Conservation (phyloP, 2,329 filamentous ascomycete species). For the Podosphaera xanthii region DNA sequence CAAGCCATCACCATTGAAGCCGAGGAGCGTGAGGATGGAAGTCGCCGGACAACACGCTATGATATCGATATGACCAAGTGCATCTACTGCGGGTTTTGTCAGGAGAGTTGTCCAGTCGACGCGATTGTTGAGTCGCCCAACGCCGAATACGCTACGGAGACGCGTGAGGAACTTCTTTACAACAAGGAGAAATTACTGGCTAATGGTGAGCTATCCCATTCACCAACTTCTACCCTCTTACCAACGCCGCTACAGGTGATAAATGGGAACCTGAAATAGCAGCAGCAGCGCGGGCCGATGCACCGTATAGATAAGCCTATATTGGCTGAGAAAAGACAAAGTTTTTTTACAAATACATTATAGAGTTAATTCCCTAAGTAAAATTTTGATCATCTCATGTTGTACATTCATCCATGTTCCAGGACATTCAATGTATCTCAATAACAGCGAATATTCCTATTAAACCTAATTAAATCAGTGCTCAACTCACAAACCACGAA, state of each 20-base stretch:
- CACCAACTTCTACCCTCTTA: not conserved
- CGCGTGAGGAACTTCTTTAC: slow-evolving; percentile 82
- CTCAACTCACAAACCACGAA: too few relatives aligned
- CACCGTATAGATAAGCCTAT: slow-evolving; percentile 53
- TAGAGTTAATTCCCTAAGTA: too few relatives aligned
- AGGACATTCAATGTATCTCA: too few relatives aligned
- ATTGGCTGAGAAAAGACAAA: not conserved
- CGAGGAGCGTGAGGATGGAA: slow-evolving; percentile 90
- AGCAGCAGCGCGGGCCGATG: slow-evolving; percentile 75
- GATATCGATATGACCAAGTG: slow-evolving; percentile 99
- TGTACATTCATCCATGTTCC: too few relatives aligned
- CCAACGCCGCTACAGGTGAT: slow-evolving; percentile 26
- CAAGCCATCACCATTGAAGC: slow-evolving; percentile 98
- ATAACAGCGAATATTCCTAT: too few relatives aligned
- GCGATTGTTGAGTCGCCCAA: slow-evolving; percentile 66
- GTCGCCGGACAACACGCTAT: slow-evolving; percentile 84
- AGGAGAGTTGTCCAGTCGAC: slow-evolving; percentile 96
- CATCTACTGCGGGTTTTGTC: slow-evolving; percentile 98
- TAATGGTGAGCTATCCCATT: not conserved
- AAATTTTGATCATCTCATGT: too few relatives aligned
- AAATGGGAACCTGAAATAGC: slow-evolving; percentile 97
- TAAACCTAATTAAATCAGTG: too few relatives aligned
- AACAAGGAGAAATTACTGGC: slow-evolving; percentile 50
- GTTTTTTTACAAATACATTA: too few relatives aligned
- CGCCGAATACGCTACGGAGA: slow-evolving; percentile 53